Evolutionary conservation across 306 rosid genomes (phyloP), one percentile per base, ranked within the genome.

Genomic region (Potentilla sterilis): DNA sequence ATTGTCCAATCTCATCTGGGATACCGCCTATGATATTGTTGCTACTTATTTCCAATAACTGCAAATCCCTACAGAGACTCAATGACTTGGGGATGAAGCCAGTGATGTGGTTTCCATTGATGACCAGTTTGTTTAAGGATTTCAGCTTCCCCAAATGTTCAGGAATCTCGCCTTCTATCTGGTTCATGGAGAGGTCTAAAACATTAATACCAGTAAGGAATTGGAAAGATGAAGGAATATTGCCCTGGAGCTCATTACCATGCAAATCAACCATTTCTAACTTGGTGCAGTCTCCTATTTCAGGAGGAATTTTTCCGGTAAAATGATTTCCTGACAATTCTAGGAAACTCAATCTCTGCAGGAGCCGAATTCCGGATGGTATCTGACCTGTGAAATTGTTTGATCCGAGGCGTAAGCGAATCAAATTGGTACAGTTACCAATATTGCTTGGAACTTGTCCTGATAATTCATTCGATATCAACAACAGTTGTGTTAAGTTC

Each of bases 251-350:
- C 66, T 74, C 61, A 85, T 94, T 94, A 62, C 72, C 84, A 75
- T 91, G 97, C 86, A 94, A 80, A 84, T 94, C 97, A 79, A 94
- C 88, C 98, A 94, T 88, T 83, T 94, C 94, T 65, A 94, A 86
- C 59, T 90, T 81, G 84, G 78, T 79, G 82, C 98, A 94, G 80
- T 82, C 81, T 49, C 98, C 98, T 15, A 94, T 83, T 83, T 90
- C 94, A 38, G 70, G 34, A 24, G 97, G 97, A 74, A 94, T 88
- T 73, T 76, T 84, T 73, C 91, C 92, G 37, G 72, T 81, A 62
- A 94, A 83, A 57, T 46, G 81, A 83, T 94, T 94, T 77, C 86
- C 84, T 66, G 98, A 91, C 73, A 94, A 70, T 76, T 94, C 98
- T 6, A 94, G 91, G 77, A 94, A 94, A 82, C 86, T 91, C 82